A percentile compares a stretch with the other conserved stretches of the same genome.
Evolutionary conservation across 495 filamentous ascomycete genomes (phyloP).

Genomic region (Penicillium canariense): DNA sequence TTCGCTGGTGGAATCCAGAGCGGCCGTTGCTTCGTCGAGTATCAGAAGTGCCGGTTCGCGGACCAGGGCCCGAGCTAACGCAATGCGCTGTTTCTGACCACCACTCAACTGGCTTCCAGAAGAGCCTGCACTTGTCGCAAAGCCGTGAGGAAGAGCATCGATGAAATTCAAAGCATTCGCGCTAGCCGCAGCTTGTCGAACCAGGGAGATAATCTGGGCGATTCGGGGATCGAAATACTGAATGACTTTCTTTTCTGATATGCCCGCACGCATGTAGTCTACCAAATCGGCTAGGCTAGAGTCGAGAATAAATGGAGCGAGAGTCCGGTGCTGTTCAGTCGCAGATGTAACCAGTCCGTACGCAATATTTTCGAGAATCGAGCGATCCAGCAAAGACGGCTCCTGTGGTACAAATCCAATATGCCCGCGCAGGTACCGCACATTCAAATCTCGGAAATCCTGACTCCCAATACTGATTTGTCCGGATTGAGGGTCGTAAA

Average conservation of each 20-base stretch:
- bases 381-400: constrained; percentile 58
- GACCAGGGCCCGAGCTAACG: constrained; percentile 68
- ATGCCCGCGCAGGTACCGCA: constrained; percentile 54
- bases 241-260: constrained; percentile 21
- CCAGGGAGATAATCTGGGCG: constrained; percentile 36
- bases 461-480: constrained; percentile 49
- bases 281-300: constrained; percentile 30
- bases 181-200: constrained; percentile 35
- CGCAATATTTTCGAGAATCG: constrained; percentile 66
- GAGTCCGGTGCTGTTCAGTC: constrained; percentile 29
- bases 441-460: constrained; percentile 52
- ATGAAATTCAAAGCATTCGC: constrained; percentile 46
- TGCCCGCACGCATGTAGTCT: constrained; percentile 26
- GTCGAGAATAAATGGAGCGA: constrained; percentile 32
- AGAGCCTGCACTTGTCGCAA: constrained; percentile 49
- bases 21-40: constrained; percentile 73
- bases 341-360: constrained; percentile 60
- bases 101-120: constrained; percentile 57
- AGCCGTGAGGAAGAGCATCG: constrained; percentile 45
- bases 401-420: constrained; percentile 67
- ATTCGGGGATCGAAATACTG: constrained; percentile 20
- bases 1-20: constrained; percentile 52
- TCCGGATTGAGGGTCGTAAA: constrained; percentile 44
- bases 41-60: constrained; percentile 72
- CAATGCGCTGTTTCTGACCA: constrained; percentile 60